A percentile compares a stretch with the other conserved stretches of the same genome.
These are phyloP conservation scores for Phytophthora chlamydospora DNA, from an alignment of 352 stramenopile genomes.

Conservation along the genomic window DNA sequence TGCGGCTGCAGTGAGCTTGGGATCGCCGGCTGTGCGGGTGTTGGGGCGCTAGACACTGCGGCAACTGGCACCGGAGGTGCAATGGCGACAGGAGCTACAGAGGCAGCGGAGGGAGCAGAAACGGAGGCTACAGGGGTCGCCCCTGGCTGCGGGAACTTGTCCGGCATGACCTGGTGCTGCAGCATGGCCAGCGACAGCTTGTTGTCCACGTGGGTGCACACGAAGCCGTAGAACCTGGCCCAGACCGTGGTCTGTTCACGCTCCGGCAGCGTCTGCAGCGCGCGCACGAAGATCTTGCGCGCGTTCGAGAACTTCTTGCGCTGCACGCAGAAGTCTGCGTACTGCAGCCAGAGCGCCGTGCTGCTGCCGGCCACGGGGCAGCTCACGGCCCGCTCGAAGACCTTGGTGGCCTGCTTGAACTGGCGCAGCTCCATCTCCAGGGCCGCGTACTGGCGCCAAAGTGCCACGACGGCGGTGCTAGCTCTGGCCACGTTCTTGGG, in stretches of 20 bases:
- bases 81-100: conserved; percentile 1
- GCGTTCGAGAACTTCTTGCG: conserved; percentile 80
- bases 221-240: conserved; percentile 67
- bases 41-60: neutral
- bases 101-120: neutral
- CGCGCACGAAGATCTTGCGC: conserved; percentile 75
- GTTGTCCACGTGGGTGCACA: conserved; percentile 64
- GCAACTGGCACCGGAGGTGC: neutral
- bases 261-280: conserved; percentile 48
- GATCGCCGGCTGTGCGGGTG: conserved; percentile 7
- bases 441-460: conserved; percentile 69
- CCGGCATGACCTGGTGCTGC: conserved; percentile 62
- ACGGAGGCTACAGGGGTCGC: conserved; percentile 12
- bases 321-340: conserved; percentile 76
- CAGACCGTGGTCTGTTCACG: conserved; percentile 51
- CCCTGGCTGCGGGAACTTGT: conserved; percentile 32
- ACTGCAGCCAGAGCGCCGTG: conserved; percentile 62
- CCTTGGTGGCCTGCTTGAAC: conserved; percentile 86
- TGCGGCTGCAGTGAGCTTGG: conserved; percentile 31
- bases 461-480: conserved; percentile 43
- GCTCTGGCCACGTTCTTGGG: conserved; percentile 6
- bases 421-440: conserved; percentile 81
- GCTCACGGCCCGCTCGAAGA: conserved; percentile 66
- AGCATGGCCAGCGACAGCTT: conserved; percentile 57
- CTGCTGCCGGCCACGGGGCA: conserved; percentile 51